Base-by-base conservation (phyloP, 495 filamentous ascomycete species). In the Neurospora sp. region DNA sequence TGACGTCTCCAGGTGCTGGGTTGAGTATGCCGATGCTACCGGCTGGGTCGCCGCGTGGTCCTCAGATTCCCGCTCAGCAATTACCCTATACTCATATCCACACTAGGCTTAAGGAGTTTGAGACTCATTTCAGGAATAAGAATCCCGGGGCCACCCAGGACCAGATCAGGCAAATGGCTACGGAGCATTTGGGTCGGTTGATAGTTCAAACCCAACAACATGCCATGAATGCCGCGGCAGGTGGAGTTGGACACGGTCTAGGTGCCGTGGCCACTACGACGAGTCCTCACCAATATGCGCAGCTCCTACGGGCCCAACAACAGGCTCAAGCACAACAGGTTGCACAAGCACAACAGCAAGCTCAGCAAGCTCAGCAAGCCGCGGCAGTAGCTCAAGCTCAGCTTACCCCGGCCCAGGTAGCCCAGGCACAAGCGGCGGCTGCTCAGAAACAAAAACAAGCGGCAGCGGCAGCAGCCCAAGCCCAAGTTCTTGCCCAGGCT, bases 261-360 rank as follows among this genome's bases (percentile, higher is more conserved):
- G 78, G 77, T 48, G 75, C 73, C 70, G 81, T 77, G 78, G 75
- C 74, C 14, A 66, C 74, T 18, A 79, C 78, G 40, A 78, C 74
- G 10, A 81, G 83, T 69, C 90, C 90, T 8, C 91, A 93, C 73
- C 87, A 91, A 31, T 94, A 91, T 77, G 91, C 91, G 22, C 90
- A 91, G 53, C 89, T 92, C 76, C 88, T 93, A 77, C 86, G 92
- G 68, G 89, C 89, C 38, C 90, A 92, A 73, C 91, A 94, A 72
- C 83, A 84, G 66, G 79, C 80, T 27, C 82, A 85, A 31, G 74
- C 75, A 0, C 75, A 75, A 40, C 78, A 79, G 38, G 75, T 44
- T 18, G 73, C 41, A 44, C 46, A 53, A 22, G 20, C 73, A 39
- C 61, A 69, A 27, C 46, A 48, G 72, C 22, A 42, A 70, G 73